Evolutionary conservation across 208 protist species (phyloP), one percentile per base, ranked within the genome.

Genomic region (Leishmania turanica): DNA sequence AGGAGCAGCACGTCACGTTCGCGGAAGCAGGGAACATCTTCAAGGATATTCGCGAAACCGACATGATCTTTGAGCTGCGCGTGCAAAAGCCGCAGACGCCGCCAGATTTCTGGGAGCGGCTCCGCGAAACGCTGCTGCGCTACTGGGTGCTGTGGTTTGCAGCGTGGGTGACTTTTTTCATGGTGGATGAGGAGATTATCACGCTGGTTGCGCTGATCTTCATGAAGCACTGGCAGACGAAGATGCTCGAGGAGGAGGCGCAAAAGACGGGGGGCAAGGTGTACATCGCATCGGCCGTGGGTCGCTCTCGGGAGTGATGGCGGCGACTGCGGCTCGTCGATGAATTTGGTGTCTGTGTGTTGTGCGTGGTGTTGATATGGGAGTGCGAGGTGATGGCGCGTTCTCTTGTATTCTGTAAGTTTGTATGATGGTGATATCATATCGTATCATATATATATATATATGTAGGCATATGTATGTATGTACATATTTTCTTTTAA

Each of bases 111-210:
- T 96, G 93, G 89, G 95, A 98, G 75, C 83, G 88, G 1, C 65
- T 97, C 54, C 87, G 85, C 27, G 93, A 98, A 37, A 91, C 79
- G n/a, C 84, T 97, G 71, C 85, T 98, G 82, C 92, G 89, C 15
- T 95, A 95, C 84, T 98, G 93, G 92, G 95, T 98, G 49, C 87
- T 96, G 79, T 96, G 91, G 90, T 97, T 98, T 65, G 85, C 95
- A 0, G 51, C 93, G 54, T 98, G 95, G 95, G 87, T 92, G 21
- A 92, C 89, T 53, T 98, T 98, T 83, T 98, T 93, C 75, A 95
- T 96, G 89, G 93, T 98, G 1, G 95, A 97, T 88, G 95, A 98
- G 71, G 95, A 98, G 81, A 91, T 98, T 40, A 92, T 98, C 66
- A 96, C 95, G 2, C 71, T 98, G 37, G 76, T 93, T 1, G 92